These are phyloP conservation scores for Vicia sativa DNA, from an alignment of 306 rosid genomes.

Conservation along the genomic window DNA sequence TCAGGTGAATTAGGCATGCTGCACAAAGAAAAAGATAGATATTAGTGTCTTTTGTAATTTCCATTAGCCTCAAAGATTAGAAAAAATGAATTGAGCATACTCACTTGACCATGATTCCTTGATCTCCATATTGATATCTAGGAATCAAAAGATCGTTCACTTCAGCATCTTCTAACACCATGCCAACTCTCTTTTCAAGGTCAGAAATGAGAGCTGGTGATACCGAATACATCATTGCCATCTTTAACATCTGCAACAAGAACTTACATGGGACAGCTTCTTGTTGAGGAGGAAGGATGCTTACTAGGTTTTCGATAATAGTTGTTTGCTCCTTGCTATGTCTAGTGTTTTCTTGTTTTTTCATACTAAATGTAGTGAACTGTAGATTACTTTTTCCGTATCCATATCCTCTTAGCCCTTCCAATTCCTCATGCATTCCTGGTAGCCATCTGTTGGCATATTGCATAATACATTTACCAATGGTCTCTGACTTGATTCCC, in stretches of 20 bases:
- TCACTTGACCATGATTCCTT: constrained; percentile 59
- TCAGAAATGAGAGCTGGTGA: constrained; percentile 85
- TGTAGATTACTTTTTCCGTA: constrained; percentile 63
- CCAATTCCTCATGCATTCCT: constrained; percentile 67
- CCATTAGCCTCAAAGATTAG: background rate
- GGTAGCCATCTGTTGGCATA: constrained; percentile 80
- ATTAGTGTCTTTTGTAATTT: constrained; percentile 32
- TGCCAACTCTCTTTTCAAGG: constrained; percentile 83
- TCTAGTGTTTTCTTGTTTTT: constrained; percentile 51
- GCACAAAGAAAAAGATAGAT: constrained; percentile 32
- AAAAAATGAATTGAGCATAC: constrained; percentile 41
- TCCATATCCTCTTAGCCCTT: constrained; percentile 73
- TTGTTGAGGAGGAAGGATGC: constrained; percentile 76
- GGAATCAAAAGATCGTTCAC: constrained; percentile 88
- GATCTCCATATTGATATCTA: constrained; percentile 63
- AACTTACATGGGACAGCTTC: constrained; percentile 86
- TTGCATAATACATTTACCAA: constrained; percentile 75
- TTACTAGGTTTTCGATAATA: constrained; percentile 75
- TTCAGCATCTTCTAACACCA: constrained; percentile 81
- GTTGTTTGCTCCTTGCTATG: constrained; percentile 71
- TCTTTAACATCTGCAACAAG: constrained; percentile 72
- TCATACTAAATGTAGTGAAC: constrained; percentile 58
- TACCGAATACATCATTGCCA: constrained; percentile 82
- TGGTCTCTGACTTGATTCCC: constrained; percentile 61
- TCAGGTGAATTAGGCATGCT: constrained; percentile 55